Percentiles rank a stretch among this genome's conserved stretches.
These are phyloP conservation scores for Trichoderma citrinoviride DNA, from an alignment of 2,329 filamentous ascomycete genomes.

Conservation along the genomic window DNA sequence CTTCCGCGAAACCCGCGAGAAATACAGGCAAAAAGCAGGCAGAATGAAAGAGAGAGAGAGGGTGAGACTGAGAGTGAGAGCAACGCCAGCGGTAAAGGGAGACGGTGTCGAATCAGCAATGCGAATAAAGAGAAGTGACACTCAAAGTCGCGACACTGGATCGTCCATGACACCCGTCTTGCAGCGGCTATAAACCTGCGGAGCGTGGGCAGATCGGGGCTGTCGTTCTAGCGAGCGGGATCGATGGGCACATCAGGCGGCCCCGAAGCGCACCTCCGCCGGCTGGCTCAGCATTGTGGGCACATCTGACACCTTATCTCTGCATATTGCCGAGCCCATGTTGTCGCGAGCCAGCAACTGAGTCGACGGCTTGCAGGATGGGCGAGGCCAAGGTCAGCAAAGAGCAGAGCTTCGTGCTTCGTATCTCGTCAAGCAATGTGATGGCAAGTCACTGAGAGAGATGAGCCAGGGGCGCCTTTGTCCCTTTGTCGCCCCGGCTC, in stretches of 20 bases:
- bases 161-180: background rate
- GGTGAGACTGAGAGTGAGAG: too few relatives aligned
- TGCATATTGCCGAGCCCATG: too few relatives aligned
- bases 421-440: background rate
- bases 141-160: background rate
- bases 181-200: background rate
- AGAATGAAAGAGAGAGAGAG: too few relatives aligned
- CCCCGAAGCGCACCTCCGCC: constrained; percentile 4
- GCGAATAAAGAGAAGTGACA: background rate
- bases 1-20: constrained; percentile 11
- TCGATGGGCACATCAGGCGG: constrained; percentile 1
- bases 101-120: background rate
- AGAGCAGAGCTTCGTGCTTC: too few relatives aligned
- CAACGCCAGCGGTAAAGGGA: background rate
- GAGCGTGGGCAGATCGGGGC: background rate
- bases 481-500: background rate
- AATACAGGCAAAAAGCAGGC: background rate
- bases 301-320: constrained; percentile 4
- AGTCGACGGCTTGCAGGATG: too few relatives aligned
- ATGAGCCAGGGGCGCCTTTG: background rate
- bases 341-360: too few relatives aligned
- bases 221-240: constrained; percentile 10
- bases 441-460: background rate
- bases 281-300: background rate
- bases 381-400: too few relatives aligned